Evolutionary conservation across 2,329 filamentous ascomycete species (phyloP).

Genomic region (Cryphonectria japonica): DNA sequence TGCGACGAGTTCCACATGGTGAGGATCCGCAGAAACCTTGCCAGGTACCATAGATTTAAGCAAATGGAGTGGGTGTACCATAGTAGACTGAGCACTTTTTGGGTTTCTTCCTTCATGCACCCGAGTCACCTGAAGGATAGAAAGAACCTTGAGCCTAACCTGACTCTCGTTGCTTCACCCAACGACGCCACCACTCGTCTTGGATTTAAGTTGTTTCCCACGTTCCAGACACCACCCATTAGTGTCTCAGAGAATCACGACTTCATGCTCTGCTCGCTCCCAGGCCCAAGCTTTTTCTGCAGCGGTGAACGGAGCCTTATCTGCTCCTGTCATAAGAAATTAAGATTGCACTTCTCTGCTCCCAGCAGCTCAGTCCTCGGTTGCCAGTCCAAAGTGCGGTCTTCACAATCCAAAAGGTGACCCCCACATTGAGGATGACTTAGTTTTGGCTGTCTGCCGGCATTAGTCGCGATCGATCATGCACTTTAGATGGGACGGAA

Average conservation of each 20-base stretch:
- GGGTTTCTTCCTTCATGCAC: background rate
- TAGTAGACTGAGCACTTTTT: background rate
- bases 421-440: background rate
- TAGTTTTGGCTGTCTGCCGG: background rate
- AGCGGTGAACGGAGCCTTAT: background rate
- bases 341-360: background rate
- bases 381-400: background rate
- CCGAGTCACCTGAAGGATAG: background rate
- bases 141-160: too few relatives aligned
- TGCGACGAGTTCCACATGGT: background rate
- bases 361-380: background rate
- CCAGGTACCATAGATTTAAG: background rate
- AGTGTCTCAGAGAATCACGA: background rate
- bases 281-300: background rate
- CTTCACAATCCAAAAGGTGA: background rate
- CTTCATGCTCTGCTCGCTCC: background rate
- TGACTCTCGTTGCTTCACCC: too few relatives aligned
- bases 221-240: too few relatives aligned
- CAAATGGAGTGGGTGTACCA: background rate
- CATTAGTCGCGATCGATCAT: constrained; percentile 5
- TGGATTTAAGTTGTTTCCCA: background rate
- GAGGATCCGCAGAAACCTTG: background rate
- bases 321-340: background rate
- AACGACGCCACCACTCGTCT: too few relatives aligned
- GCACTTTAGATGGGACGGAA: background rate